These are phyloP conservation scores for Exophiala xenobiotica DNA, from an alignment of 2,329 filamentous ascomycete genomes.

Conservation along the genomic window DNA sequence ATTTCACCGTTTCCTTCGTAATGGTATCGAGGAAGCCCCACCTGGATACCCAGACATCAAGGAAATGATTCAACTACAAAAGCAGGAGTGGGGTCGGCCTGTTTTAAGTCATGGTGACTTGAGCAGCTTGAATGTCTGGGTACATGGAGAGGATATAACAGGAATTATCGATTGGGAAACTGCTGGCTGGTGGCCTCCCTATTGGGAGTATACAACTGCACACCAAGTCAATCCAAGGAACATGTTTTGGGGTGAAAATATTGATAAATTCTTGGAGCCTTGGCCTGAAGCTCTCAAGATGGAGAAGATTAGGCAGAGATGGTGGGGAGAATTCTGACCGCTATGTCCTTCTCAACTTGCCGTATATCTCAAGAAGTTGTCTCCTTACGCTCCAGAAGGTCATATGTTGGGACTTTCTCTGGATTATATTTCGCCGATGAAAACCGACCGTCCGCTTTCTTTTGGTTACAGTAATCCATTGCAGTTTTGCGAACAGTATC, in stretches of 20 bases:
- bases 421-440: conserved; percentile 38
- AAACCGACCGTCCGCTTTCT: conserved; percentile 44
- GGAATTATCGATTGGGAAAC: conserved; percentile 32
- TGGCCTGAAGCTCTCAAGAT: conserved; percentile 4
- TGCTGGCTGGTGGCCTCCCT: conserved; percentile 29
- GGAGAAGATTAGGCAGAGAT: conserved; percentile 6
- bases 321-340: conserved; percentile 6
- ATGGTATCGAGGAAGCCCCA: conserved; percentile 34
- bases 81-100: conserved; percentile 32
- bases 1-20: conserved; percentile 41
- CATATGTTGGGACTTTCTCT: conserved; percentile 38
- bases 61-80: conserved; percentile 38
- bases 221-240: conserved; percentile 44
- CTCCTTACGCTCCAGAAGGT: conserved; percentile 36
- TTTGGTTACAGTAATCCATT: conserved; percentile 42
- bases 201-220: conserved; percentile 33
- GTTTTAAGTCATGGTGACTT: conserved; percentile 56
- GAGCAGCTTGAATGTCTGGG: conserved; percentile 30
- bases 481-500: conserved; percentile 36
- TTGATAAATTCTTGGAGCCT: background rate
- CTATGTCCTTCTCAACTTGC: conserved; percentile 7
- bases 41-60: conserved; percentile 32
- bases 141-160: conserved; percentile 23
- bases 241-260: background rate
- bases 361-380: conserved; percentile 13